Percentiles rank a stretch among this genome's conserved stretches.
Evolutionary conservation across 2,329 filamentous ascomycete species (phyloP).

Genomic region (Cadophora sp.): DNA sequence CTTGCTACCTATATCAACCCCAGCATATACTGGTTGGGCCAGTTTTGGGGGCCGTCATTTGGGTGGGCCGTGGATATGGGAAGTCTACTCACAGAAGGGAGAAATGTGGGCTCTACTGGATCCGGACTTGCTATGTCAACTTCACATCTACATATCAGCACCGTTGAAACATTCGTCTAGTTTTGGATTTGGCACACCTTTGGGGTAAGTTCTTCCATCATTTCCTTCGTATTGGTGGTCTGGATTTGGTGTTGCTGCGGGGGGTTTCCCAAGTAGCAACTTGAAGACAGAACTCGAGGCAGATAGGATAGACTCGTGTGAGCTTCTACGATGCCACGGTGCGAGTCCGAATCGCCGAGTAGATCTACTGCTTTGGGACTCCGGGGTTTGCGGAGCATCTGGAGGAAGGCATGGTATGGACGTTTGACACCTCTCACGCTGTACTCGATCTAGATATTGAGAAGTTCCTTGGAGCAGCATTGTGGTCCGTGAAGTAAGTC

Average conservation of each 20-base stretch:
- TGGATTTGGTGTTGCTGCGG: slow-evolving; percentile 38
- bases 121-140: slow-evolving; percentile 40
- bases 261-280: slow-evolving; percentile 42
- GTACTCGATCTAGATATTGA: slow-evolving; percentile 31
- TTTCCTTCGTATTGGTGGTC: slow-evolving; percentile 30
- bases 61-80: too few species aligned
- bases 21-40: background rate
- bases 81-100: slow-evolving; percentile 41
- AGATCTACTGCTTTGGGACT: slow-evolving; percentile 27
- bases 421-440: slow-evolving; percentile 19
- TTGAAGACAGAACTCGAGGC: slow-evolving; percentile 42
- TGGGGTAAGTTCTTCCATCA: slow-evolving; percentile 31
- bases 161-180: background rate
- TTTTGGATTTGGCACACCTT: slow-evolving; percentile 26
- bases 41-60: background rate
- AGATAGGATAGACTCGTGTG: slow-evolving; percentile 41
- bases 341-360: slow-evolving; percentile 40
- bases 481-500: slow-evolving; percentile 35
- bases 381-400: slow-evolving; percentile 15
- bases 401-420: background rate
- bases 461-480: slow-evolving; percentile 38
- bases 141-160: slow-evolving; percentile 16
- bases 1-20: background rate
- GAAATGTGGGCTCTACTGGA: slow-evolving; percentile 35
- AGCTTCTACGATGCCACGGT: slow-evolving; percentile 44